phyloP scores from a whole-genome alignment of 306 rosid genomes.

The Fragaria nilgerrensis region DNA sequence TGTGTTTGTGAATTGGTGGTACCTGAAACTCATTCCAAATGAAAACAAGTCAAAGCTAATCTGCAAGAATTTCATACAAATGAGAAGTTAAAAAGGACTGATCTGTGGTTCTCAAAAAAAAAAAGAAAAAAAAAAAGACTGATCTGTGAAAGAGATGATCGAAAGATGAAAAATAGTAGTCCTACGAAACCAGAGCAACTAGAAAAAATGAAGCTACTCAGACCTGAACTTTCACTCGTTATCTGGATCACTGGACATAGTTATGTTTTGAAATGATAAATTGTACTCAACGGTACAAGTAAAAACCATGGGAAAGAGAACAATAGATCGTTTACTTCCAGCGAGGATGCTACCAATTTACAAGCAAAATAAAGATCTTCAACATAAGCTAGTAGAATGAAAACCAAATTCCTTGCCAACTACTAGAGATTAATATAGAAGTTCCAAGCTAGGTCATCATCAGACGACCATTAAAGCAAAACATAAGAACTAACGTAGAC shows the following conservation, averaged over 20 bases:
- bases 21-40: not conserved
- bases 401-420: not conserved
- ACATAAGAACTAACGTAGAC: not conserved
- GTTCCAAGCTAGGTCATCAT: constrained; percentile 13
- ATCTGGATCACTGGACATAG: not conserved
- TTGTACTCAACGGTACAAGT: not conserved
- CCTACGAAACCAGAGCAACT: not conserved
- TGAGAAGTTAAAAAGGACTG: not conserved
- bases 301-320: not conserved
- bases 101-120: too few relatives aligned
- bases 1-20: not conserved
- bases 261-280: not conserved
- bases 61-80: not conserved
- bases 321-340: not conserved
- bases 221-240: not conserved
- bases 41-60: not conserved
- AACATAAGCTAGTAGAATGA: constrained; percentile 11
- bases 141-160: not conserved
- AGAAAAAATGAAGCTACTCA: not conserved
- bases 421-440: constrained; percentile 9
- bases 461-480: not conserved
- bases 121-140: too few relatives aligned
- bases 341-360: constrained; percentile 24
- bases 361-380: constrained; percentile 21
- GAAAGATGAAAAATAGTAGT: not conserved